Base-by-base conservation (phyloP, 2,329 filamentous ascomycete species). In the Bipolaris victoriae region DNA sequence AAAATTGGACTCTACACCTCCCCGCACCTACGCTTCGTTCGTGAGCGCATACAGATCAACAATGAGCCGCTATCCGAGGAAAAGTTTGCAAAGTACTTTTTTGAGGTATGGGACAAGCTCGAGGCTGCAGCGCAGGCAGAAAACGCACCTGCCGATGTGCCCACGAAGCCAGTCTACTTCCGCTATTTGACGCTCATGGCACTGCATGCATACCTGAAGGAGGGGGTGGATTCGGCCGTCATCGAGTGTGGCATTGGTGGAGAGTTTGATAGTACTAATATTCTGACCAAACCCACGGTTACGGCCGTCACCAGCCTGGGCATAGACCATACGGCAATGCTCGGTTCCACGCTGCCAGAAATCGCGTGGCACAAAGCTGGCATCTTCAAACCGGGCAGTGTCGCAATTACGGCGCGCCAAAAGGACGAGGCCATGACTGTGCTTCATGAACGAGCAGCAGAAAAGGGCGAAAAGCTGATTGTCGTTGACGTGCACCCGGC, bases 221-320 rank as follows among this genome's bases (percentile, higher is more conserved):
- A 95, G 73, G 88, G 89, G 1, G 88, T 97, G 0, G 83, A 88
- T 61, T 87, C 87, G 16, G 93, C 92, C 0, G 87, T 98, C 9
- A 84, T 98, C 33, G 95, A 99, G 78, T 96, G 92, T 69, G 95
- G 95, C 0, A 96, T 98, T 62, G 95, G 95, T 15, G 95, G 93
- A 47, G 91, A 97, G 77, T 92, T 92, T 69, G 94, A 98, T 71
- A 90, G 90, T 26, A 99, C 95, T 9, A 98, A 98, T 70, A 85
- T 98, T 20, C 77, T 99, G 5, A 80, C 83, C 10, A 82, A 85
- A 11, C 89, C 92, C 1, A 88, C 85, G 6, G 88, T 88, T 1
- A 85, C 87, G 1, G 90, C 89, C 0, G 87, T 97, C 36, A 88
- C 92, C 18, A 92, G 89, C 68, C 76, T 97, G 41, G 92, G 91